A percentile compares a stretch with the other conserved stretches of the same genome.
Evolutionary conservation across 192 early-diverging fungal species (phyloP).

Genomic region (Coemansia sp.): DNA sequence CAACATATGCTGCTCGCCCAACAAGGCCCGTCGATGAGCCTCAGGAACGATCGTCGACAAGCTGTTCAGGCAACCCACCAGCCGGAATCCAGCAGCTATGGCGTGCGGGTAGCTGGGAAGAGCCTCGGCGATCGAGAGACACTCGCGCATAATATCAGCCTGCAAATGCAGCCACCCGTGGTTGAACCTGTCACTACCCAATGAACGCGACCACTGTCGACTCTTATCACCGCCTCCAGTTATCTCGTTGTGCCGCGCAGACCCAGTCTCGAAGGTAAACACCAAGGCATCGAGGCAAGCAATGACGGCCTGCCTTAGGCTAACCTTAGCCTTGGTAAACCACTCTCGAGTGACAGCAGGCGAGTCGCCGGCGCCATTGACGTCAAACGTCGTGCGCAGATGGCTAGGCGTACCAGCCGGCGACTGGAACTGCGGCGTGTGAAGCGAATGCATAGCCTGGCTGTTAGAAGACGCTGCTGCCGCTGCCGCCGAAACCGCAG

Average conservation of each 20-base stretch:
- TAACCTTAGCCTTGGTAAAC: constrained; percentile 20
- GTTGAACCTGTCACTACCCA: neutral
- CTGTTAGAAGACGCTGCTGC: constrained; percentile 20
- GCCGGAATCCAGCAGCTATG: constrained; percentile 31
- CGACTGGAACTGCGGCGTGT: constrained; percentile 1
- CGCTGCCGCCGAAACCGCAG: constrained; percentile 43
- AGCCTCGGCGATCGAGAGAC: constrained; percentile 46
- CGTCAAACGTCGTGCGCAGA: constrained; percentile 16
- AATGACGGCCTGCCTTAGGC: constrained; percentile 25
- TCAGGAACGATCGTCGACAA: constrained; percentile 20
- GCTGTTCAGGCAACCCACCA: constrained; percentile 39
- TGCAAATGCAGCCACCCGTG: constrained; percentile 42
- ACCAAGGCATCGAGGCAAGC: constrained; percentile 41
- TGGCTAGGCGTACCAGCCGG: constrained; percentile 8
- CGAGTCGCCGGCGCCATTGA: neutral
- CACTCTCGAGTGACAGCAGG: constrained; percentile 20
- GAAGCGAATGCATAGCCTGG: constrained; percentile 12
- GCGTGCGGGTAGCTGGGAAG: constrained; percentile 52
- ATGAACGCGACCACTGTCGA: neutral
- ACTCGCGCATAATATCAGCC: constrained; percentile 46
- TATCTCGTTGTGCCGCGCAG: neutral
- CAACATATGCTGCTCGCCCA: constrained; percentile 49
- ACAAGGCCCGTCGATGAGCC: constrained; percentile 22
- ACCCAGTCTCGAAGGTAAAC: constrained; percentile 17
- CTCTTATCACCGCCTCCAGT: neutral